Evolutionary conservation across 176 grass and related monocot species (phyloP).

Genomic region (Oryza coarctata): DNA sequence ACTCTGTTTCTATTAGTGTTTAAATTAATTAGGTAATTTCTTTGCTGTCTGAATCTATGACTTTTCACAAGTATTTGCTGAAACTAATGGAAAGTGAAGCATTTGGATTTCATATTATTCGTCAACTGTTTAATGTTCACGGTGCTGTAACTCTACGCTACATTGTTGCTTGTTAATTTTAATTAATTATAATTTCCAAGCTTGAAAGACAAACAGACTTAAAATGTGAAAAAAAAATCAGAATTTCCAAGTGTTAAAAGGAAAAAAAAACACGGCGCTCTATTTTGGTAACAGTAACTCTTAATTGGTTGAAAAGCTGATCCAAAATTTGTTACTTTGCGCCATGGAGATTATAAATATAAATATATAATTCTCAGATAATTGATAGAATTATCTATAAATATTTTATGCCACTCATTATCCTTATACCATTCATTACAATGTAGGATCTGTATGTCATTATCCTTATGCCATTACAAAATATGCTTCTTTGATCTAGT

Average conservation of each 20-base stretch:
- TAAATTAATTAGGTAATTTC: not conserved
- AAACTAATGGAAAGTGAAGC: not conserved
- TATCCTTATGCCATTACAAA: not conserved
- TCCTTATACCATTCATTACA: not conserved
- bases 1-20: not conserved
- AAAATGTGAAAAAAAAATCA: not conserved
- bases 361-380: not conserved
- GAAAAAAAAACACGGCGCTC: not conserved
- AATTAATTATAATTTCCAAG: slow-evolving; percentile 12
- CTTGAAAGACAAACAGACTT: not conserved
- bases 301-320: slow-evolving; percentile 18
- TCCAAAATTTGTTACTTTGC: not conserved
- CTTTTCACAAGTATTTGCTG: not conserved
- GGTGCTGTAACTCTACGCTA: not conserved
- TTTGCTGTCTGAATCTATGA: not conserved
- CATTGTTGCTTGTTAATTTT: slow-evolving; percentile 12
- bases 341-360: slow-evolving; percentile 11
- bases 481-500: slow-evolving; percentile 12
- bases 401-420: not conserved
- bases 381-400: not conserved
- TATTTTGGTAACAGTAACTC: not conserved
- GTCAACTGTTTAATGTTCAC: not conserved
- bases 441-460: not conserved
- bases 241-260: not conserved
- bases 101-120: not conserved